Evolutionary conservation across 2,329 filamentous ascomycete species (phyloP).

Genomic region (Ilyonectria destructans): DNA sequence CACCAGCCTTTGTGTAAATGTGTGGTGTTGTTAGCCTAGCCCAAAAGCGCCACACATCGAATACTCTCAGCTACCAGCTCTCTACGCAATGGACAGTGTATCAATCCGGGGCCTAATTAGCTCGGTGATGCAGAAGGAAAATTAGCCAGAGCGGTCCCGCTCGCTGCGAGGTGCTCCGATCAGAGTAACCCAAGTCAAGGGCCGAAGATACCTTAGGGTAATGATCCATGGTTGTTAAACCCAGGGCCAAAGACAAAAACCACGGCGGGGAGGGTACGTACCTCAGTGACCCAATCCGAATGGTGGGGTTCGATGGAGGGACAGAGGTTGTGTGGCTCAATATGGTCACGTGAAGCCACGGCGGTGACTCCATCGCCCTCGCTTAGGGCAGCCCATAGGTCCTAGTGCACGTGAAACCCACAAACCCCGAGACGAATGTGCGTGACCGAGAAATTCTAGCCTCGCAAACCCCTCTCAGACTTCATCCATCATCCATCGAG

Average conservation of each 20-base stretch:
- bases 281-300: not conserved
- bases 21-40: not conserved
- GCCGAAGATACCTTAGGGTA: not conserved
- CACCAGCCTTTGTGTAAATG: no score
- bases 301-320: not conserved
- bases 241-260: not conserved
- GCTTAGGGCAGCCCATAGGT: constrained; percentile 55
- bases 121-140: no score
- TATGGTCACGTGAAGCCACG: constrained; percentile 44
- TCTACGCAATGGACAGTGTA: not conserved
- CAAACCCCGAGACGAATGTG: constrained; percentile 58
- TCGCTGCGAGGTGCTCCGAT: not conserved
- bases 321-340: constrained; percentile 23
- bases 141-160: no score
- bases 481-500: constrained; percentile 58
- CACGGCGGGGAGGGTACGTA: not conserved
- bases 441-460: constrained; percentile 59
- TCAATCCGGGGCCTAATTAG: no score
- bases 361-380: constrained; percentile 56
- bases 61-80: not conserved
- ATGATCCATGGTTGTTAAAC: no score
- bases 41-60: not conserved
- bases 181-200: not conserved
- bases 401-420: constrained; percentile 61
- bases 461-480: constrained; percentile 59